A percentile compares a stretch with the other conserved stretches of the same genome.
Conservation (phyloP, 495 filamentous ascomycete species). For the Xylaria castorea region DNA sequence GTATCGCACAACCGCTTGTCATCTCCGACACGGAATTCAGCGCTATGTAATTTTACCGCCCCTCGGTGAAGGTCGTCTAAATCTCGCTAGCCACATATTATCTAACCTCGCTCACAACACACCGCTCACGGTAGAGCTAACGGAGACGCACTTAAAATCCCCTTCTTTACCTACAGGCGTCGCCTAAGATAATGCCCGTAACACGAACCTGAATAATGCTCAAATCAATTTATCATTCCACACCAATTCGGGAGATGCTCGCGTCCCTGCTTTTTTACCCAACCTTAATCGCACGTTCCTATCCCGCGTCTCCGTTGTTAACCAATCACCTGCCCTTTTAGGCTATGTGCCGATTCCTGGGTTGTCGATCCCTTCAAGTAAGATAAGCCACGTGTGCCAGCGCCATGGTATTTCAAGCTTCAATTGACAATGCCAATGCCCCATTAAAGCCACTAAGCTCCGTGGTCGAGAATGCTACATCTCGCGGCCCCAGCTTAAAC, state of each 20-base stretch:
- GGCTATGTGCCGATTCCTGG: slow-evolving; percentile 9
- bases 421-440: not conserved
- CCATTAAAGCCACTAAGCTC: slow-evolving; percentile 3
- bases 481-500: slow-evolving; percentile 18
- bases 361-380: slow-evolving; percentile 1
- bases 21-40: not conserved
- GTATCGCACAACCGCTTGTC: not conserved
- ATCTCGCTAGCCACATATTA: not conserved
- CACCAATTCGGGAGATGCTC: not conserved
- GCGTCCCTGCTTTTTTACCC: slow-evolving; percentile 6
- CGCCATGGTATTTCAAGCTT: slow-evolving; percentile 15
- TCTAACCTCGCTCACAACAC: not conserved
- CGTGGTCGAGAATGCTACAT: slow-evolving; percentile 9
- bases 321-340: slow-evolving; percentile 19
- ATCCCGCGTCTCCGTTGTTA: not conserved
- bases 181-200: not conserved
- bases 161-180: not conserved
- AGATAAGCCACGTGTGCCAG: slow-evolving; percentile 24
- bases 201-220: not conserved
- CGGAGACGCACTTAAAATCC: not conserved
- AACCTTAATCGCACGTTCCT: slow-evolving; percentile 21
- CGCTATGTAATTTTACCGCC: not conserved
- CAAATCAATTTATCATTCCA: not conserved
- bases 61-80: not conserved
- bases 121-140: not conserved